Conservation (phyloP, 352 stramenopile genomes). For the Globisporangium nodosum region DNA sequence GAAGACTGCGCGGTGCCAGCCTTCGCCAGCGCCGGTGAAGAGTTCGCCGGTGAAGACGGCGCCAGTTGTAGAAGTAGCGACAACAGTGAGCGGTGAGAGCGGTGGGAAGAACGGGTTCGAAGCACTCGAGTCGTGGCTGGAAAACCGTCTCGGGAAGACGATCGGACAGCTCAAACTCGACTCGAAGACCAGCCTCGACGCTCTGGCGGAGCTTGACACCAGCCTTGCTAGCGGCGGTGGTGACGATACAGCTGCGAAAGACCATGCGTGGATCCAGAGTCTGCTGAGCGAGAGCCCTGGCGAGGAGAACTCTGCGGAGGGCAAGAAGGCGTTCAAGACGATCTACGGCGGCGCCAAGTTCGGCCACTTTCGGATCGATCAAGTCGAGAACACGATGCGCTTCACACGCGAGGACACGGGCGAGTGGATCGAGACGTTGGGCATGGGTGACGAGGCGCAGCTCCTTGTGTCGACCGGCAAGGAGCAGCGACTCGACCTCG, state of each 20-base stretch:
- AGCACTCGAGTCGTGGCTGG: conserved; percentile 42
- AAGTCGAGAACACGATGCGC: conserved; percentile 43
- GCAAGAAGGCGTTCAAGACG: conserved; percentile 21
- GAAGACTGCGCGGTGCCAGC: conserved; percentile 38
- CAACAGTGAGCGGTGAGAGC: background rate
- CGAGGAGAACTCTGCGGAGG: background rate
- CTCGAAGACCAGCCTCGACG: conserved; percentile 1
- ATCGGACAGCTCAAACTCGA: conserved; percentile 13
- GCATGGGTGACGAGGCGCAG: conserved; percentile 36
- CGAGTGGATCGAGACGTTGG: conserved; percentile 63
- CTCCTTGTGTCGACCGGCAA: conserved; percentile 36
- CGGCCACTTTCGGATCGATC: conserved; percentile 63
- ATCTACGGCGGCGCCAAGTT: conserved; percentile 52
- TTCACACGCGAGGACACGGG: conserved; percentile 58
- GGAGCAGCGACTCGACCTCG: conserved; percentile 6
- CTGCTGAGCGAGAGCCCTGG: conserved; percentile 14
- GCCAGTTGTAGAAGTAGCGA: conserved; percentile 5
- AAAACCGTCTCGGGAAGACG: conserved; percentile 35
- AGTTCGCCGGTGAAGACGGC: background rate
- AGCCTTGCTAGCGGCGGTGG: background rate
- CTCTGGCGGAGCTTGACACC: conserved; percentile 5
- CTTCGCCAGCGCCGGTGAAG: background rate
- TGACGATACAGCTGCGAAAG: background rate
- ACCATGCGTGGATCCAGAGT: conserved; percentile 22
- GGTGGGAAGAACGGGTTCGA: background rate